phyloP scores from a whole-genome alignment of 805 yeast genomes.

The Candida patagonica region DNA sequence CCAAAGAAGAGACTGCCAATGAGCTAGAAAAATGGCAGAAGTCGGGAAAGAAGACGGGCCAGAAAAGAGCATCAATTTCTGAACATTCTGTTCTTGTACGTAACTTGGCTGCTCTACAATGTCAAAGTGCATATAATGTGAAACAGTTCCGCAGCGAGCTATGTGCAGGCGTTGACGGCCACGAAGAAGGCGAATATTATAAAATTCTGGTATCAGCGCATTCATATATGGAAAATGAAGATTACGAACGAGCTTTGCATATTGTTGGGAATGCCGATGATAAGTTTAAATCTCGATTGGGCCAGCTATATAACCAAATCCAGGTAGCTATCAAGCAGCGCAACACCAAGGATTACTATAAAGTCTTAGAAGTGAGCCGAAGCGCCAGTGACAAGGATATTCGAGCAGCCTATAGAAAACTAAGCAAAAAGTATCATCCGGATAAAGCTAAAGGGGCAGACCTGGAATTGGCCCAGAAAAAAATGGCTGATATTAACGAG shows the following conservation, averaged over 20 bases:
- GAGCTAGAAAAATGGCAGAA: slow-evolving; percentile 3
- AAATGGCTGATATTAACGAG: slow-evolving; percentile 86
- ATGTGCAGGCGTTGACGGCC: slow-evolving; percentile 13
- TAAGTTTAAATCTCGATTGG: not conserved
- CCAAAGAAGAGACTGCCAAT: slow-evolving; percentile 10
- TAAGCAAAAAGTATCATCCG: slow-evolving; percentile 80
- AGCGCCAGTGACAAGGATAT: slow-evolving; percentile 65
- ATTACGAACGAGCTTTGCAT: slow-evolving; percentile 15
- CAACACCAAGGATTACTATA: slow-evolving; percentile 64
- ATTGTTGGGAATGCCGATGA: slow-evolving; percentile 15
- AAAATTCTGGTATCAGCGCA: slow-evolving; percentile 16
- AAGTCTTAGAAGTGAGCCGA: slow-evolving; percentile 55
- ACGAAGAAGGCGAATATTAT: slow-evolving; percentile 22
- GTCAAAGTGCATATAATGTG: slow-evolving; percentile 33
- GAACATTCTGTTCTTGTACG: slow-evolving; percentile 15
- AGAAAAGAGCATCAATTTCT: not conserved
- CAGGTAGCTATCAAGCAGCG: slow-evolving; percentile 20
- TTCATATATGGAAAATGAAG: slow-evolving; percentile 13
- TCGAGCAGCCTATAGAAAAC: slow-evolving; percentile 69
- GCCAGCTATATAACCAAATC: slow-evolving; percentile 6
- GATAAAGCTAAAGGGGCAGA: slow-evolving; percentile 75
- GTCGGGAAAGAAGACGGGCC: not conserved
- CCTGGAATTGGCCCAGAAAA: slow-evolving; percentile 56
- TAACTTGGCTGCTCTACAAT: slow-evolving; percentile 31
- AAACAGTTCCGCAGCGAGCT: slow-evolving; percentile 18